Base-by-base conservation (phyloP, 352 stramenopile genomes). In the Globisporangium radiosum region DNA sequence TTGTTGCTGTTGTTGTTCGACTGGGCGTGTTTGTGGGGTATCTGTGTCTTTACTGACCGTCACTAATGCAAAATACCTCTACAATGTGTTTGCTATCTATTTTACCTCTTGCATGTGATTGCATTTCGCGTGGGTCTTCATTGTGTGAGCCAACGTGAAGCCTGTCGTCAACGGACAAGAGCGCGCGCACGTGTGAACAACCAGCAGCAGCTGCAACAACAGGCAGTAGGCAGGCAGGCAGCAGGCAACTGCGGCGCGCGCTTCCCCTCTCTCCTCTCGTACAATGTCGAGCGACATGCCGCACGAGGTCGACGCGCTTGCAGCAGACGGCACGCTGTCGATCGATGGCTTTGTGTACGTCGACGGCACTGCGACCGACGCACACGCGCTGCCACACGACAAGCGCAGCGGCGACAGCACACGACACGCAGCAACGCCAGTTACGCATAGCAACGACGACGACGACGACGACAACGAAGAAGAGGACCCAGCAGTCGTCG, bases 341-440 rank as follows among this genome's bases (percentile, higher is more conserved):
- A 45, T 60, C 45, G 45, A 60, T 19, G 55, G 47, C 47, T 53
- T 60, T 39, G 55, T 60, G 36, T 54, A 47, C 37, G 36, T 60
- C n/a, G 37, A 54, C 9, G 36, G 55, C 55, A 33, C 40, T 14
- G 40, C 45, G 17, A 19, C 15, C 15, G 42, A 47, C 9, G 15
- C 42, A 5, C 14, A 47, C 43, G 11, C 10, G 43, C 43, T 17
- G 43, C 43, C 14, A 15, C 43, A 47, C 25, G 25, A 5, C 43
- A 15, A 5, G 5, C 10, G 43, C 3, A 47, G 0, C 43, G 5
- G 5, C 43, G n/a, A 47, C 43, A 47, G 11, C 43, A 47, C 1
- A 11, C 5, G 11, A n/a, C 11, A 47, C 25, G 2, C 25, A 13
- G n/a, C 17, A 37, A 3, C 45, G 17, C 7, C 45, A 49, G 14